phyloP scores from a whole-genome alignment of 1,284 basidiomycete species.

The Agaricales sp. region DNA sequence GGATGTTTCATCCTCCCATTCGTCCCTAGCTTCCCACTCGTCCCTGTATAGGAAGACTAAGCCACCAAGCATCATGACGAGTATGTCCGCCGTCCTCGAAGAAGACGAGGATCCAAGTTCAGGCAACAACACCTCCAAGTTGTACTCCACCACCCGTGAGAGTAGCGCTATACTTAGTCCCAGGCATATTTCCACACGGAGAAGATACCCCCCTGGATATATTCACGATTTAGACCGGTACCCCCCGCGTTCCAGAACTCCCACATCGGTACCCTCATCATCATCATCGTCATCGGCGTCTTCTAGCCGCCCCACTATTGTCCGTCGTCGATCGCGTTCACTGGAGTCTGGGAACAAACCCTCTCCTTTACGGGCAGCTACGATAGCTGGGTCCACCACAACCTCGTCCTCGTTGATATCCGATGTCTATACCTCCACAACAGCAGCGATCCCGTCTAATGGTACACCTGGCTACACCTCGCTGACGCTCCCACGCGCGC shows the following conservation, averaged over 20 bases:
- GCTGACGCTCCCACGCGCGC: slow-evolving; percentile 60
- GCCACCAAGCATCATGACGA: slow-evolving; percentile 33
- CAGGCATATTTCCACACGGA: neutral
- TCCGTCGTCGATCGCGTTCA: neutral
- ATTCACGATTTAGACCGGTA: neutral
- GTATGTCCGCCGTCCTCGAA: slow-evolving; percentile 46
- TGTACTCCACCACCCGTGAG: slow-evolving; percentile 7
- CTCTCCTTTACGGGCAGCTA: slow-evolving; percentile 2
- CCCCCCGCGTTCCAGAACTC: neutral
- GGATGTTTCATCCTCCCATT: neutral
- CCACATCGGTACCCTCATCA: neutral
- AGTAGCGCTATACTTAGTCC: slow-evolving; percentile 19
- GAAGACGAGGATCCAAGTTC: slow-evolving; percentile 37
- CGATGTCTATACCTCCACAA: slow-evolving; percentile 11
- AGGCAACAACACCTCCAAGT: slow-evolving; percentile 3
- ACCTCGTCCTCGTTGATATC: slow-evolving; percentile 1
- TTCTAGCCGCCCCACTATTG: neutral
- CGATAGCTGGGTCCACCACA: slow-evolving; percentile 5
- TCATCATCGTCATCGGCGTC: neutral
- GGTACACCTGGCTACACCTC: slow-evolving; percentile 57
- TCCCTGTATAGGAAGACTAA: neutral
- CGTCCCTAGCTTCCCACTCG: slow-evolving; percentile 2
- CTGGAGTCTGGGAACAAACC: neutral
- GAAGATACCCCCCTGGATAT: neutral
- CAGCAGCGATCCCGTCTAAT: slow-evolving; percentile 33